phyloP scores from a whole-genome alignment of 768 basidiomycete genomes.

The Daedaleopsis nitida region DNA sequence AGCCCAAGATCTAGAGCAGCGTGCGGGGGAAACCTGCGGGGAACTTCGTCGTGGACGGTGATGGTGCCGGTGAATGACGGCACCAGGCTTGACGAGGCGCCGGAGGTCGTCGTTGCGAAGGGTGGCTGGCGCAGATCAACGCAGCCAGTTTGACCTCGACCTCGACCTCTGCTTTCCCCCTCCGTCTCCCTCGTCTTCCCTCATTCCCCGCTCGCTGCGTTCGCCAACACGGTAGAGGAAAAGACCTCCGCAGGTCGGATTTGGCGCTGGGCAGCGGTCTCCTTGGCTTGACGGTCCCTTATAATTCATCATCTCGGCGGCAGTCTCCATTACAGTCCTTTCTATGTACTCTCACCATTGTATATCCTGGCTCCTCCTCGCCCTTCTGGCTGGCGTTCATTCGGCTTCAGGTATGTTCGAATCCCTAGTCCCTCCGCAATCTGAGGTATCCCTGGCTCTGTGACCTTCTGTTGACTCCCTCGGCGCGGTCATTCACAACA shows the following conservation, averaged over 20 bases:
- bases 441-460: neutral
- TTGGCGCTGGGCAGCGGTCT: constrained; percentile 19
- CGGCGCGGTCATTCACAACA: neutral
- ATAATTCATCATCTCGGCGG: constrained; percentile 11
- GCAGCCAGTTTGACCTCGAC: neutral
- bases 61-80: neutral
- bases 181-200: constrained; percentile 8
- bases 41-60: too few relatives aligned
- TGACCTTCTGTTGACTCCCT: neutral
- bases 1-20: neutral
- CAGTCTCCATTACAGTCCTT: constrained; percentile 14
- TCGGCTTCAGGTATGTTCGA: constrained; percentile 15
- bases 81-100: neutral
- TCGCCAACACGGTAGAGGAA: constrained; percentile 7
- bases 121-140: neutral
- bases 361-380: constrained; percentile 15
- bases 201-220: constrained; percentile 6
- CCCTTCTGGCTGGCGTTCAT: constrained; percentile 15
- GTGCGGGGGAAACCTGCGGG: too few relatives aligned
- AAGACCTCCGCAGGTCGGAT: constrained; percentile 22
- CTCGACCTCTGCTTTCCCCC: neutral
- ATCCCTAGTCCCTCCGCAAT: too few relatives aligned
- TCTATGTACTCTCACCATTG: constrained; percentile 19
- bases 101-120: constrained; percentile 12
- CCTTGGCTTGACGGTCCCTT: constrained; percentile 10